Percentiles rank a stretch among this genome's conserved stretches.
Conservation (phyloP, 2,329 filamentous ascomycete genomes). For the Endocalyx cinctus region DNA sequence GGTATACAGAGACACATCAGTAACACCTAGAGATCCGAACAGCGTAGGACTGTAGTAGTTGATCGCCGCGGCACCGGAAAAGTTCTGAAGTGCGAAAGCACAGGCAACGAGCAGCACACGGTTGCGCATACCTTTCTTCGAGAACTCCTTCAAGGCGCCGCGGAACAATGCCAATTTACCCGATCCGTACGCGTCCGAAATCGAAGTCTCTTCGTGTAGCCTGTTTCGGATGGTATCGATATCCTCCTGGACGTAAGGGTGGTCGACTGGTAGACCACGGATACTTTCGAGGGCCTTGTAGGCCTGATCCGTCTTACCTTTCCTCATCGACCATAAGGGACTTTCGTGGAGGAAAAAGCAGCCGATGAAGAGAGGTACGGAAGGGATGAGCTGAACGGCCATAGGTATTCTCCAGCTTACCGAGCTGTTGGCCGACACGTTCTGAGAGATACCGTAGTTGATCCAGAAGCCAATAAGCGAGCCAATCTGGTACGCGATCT, state of each 20-base stretch:
- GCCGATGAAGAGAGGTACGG: constrained; percentile 37
- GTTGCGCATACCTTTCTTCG: constrained; percentile 36
- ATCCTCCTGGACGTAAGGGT: constrained; percentile 41
- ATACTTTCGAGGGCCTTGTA: constrained; percentile 36
- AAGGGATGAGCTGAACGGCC: constrained; percentile 41
- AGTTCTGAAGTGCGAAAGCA: constrained; percentile 35
- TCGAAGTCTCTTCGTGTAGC: constrained; percentile 28
- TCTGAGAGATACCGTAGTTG: constrained; percentile 39
- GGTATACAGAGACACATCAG: constrained; percentile 40
- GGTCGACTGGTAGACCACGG: constrained; percentile 37
- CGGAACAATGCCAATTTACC: constrained; percentile 30
- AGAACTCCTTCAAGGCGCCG: constrained; percentile 30
- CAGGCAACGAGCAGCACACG: constrained; percentile 33
- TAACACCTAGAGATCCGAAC: constrained; percentile 41
- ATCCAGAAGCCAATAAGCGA: constrained; percentile 48
- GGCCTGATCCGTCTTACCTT: constrained; percentile 34
- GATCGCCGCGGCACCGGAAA: constrained; percentile 37
- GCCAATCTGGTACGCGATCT: constrained; percentile 51
- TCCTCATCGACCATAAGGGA: constrained; percentile 38
- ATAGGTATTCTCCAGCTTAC: constrained; percentile 46
- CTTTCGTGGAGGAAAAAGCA: constrained; percentile 39
- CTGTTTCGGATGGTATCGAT: constrained; percentile 39
- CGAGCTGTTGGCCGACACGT: constrained; percentile 27
- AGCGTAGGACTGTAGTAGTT: constrained; percentile 40
- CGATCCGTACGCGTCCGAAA: constrained; percentile 28